Conservation (phyloP, 257 asterid genomes). For the Solanum chiquidenum region DNA sequence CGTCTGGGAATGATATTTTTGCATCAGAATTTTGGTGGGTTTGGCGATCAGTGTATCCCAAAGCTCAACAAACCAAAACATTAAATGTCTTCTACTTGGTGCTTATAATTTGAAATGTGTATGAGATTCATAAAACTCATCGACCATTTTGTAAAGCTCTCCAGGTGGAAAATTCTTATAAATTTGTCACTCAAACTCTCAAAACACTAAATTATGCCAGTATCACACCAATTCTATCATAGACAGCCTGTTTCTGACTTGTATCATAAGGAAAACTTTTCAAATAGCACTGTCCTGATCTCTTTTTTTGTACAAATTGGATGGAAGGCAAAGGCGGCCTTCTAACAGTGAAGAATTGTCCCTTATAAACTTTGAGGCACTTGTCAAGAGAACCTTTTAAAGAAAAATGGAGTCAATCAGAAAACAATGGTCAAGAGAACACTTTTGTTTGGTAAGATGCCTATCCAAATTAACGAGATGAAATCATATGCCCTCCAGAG, state of each 20-base stretch:
- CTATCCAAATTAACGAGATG: neutral
- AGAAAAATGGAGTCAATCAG: neutral
- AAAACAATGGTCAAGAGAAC: neutral
- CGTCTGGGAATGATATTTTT: neutral
- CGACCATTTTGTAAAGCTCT: neutral
- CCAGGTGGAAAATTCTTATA: neutral
- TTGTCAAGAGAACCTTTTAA: neutral
- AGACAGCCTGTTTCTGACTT: neutral
- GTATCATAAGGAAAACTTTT: neutral
- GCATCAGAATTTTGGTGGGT: neutral
- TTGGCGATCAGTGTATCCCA: neutral
- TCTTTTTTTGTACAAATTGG: neutral
- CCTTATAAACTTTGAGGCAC: neutral
- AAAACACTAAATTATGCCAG: neutral
- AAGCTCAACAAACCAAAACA: neutral
- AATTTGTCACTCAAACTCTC: neutral
- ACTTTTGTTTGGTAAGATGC: neutral
- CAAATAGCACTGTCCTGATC: neutral
- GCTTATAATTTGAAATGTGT: neutral
- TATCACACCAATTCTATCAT: neutral
- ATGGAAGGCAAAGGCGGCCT: neutral
- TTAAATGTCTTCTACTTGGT: neutral
- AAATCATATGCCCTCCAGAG: neutral
- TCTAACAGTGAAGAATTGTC: neutral
- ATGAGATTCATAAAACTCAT: neutral